Evolutionary conservation across 2,329 filamentous ascomycete genomes (phyloP).

Genomic region (Emericellopsis cladophorae): DNA sequence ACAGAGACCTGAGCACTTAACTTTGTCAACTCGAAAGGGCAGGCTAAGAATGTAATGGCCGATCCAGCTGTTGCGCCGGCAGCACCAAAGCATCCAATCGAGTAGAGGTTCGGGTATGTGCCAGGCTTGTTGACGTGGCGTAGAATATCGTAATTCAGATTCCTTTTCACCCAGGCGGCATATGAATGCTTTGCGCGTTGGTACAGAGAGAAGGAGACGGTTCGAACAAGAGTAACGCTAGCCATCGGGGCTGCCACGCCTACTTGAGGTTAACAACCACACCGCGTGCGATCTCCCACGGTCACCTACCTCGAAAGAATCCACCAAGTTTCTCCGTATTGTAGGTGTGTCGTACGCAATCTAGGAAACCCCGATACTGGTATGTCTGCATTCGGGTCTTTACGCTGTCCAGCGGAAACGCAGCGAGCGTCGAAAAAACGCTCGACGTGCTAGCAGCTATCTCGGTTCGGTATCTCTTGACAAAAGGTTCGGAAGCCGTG

Average conservation of each 20-base stretch:
- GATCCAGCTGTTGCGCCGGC: conserved; percentile 72
- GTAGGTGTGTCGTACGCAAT: conserved; percentile 68
- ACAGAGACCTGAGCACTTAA: conserved; percentile 77
- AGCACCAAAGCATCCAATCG: conserved; percentile 62
- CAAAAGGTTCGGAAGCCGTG: conserved; percentile 29
- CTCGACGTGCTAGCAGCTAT: conserved; percentile 68
- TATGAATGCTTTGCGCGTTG: conserved; percentile 63
- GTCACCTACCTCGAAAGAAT: conserved; percentile 62
- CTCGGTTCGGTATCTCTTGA: conserved; percentile 70
- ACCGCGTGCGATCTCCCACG: too few species aligned
- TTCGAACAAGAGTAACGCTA: conserved; percentile 65
- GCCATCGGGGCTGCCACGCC: conserved; percentile 71
- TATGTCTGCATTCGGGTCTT: conserved; percentile 88
- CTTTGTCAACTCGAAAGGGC: conserved; percentile 84
- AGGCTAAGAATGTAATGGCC: conserved; percentile 68
- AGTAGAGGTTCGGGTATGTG: conserved; percentile 59
- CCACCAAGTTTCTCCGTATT: conserved; percentile 57
- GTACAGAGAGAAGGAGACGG: conserved; percentile 70
- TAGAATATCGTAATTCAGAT: conserved; percentile 57
- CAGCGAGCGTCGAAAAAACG: conserved; percentile 63
- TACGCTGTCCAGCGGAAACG: conserved; percentile 81
- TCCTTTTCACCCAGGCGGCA: conserved; percentile 56
- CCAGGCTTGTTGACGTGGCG: conserved; percentile 58
- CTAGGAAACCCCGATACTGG: conserved; percentile 59
- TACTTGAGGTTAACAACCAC: conserved; percentile 13